Conservation (phyloP, 2,329 filamentous ascomycete species). For the Fusarium marasasianum region DNA sequence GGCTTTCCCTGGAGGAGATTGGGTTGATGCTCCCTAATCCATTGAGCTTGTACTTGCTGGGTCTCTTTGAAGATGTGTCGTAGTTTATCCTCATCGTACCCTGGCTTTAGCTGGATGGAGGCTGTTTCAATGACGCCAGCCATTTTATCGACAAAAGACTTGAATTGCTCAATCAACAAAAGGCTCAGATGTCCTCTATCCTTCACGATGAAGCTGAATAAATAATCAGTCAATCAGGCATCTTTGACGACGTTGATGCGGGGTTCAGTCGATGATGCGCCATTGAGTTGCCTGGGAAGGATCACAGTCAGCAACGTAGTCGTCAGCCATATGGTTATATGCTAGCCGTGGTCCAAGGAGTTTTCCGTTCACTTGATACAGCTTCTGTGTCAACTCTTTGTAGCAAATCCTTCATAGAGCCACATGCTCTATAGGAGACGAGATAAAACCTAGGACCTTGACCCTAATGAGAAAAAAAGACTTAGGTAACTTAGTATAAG, state of each 20-base stretch:
- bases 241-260: constrained; percentile 8
- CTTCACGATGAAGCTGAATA: background rate
- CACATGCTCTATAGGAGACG: background rate
- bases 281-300: constrained; percentile 6
- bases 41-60: constrained; percentile 51
- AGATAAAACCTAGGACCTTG: background rate
- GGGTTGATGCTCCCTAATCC: constrained; percentile 52
- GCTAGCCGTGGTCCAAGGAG: background rate
- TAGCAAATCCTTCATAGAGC: background rate
- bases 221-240: constrained; percentile 9
- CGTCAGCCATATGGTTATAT: background rate
- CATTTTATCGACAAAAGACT: constrained; percentile 39
- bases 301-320: constrained; percentile 7
- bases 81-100: constrained; percentile 46
- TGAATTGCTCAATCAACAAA: background rate
- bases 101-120: constrained; percentile 45
- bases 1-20: constrained; percentile 43
- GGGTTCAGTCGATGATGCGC: constrained; percentile 6
- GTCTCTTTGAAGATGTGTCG: constrained; percentile 45
- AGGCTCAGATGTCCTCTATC: background rate
- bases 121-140: constrained; percentile 53
- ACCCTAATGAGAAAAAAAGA: background rate
- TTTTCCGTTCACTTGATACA: background rate
- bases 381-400: background rate
- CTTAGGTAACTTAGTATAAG: background rate